Conservation (phyloP, 441 rosid species). For the Pelargonium citronellum region DNA sequence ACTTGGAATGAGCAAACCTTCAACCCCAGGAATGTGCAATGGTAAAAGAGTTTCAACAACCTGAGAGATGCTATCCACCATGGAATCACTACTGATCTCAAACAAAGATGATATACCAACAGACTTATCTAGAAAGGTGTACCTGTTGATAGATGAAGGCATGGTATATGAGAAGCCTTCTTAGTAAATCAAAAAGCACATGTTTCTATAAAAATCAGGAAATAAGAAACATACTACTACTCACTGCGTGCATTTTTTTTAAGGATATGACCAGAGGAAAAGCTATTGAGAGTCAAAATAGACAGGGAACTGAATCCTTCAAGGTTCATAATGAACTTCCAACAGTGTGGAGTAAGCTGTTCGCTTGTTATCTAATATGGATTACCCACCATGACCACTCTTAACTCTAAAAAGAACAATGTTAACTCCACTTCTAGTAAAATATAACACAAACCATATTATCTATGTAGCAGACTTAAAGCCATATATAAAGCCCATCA, state of each 20-base stretch:
- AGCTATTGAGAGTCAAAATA: not conserved
- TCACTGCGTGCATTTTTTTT: not conserved
- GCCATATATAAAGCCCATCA: too few species aligned
- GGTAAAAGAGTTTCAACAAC: conserved; percentile 62
- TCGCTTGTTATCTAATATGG: too few species aligned
- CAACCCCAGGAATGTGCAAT: conserved; percentile 70
- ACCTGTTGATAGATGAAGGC: conserved; percentile 47
- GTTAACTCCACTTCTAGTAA: too few species aligned
- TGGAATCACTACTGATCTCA: conserved; percentile 54
- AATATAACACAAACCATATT: too few species aligned
- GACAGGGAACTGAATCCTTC: not conserved
- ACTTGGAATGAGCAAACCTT: conserved; percentile 70
- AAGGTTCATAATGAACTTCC: too few species aligned
- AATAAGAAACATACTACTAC: not conserved
- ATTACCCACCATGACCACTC: too few species aligned
- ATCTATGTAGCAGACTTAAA: too few species aligned
- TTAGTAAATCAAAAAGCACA: conserved; percentile 9
- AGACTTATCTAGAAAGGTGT: conserved; percentile 79
- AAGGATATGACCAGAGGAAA: conserved; percentile 1
- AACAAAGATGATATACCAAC: conserved; percentile 75
- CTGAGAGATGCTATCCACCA: conserved; percentile 48
- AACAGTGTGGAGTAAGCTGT: too few species aligned
- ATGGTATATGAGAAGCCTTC: conserved; percentile 6
- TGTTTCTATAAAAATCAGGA: conserved; percentile 11
- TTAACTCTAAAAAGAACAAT: too few species aligned